Evolutionary conservation across 2,329 filamentous ascomycete genomes (phyloP), one percentile per base, ranked within the genome.

Genomic region (Trichophyton simii): DNA sequence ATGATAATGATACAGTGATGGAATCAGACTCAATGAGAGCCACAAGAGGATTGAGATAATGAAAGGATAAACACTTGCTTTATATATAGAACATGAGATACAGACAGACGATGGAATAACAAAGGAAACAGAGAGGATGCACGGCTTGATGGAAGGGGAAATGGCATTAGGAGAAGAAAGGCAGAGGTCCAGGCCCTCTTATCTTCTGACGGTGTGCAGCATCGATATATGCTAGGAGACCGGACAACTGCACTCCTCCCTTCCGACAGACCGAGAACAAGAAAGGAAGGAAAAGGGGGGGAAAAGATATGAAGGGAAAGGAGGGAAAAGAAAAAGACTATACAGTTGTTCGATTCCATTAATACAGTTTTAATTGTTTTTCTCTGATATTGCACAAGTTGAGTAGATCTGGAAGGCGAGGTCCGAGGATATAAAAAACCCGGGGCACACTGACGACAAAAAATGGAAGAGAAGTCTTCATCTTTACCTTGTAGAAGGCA

Each of bases 301-400:
- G 41, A 44, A 44, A 44, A 44, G 15, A 44, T 11, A 38, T 11
- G 3, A 58, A 58, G 31, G 13, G n/a, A 38, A 41, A 13, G n/a
- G 11, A 42, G 42, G 25, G 57, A 58, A 42, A 58, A 58, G 36
- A 44, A 36, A 44, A 6, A 58, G 18, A 25, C 41, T 58, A 50
- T 59, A 59, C 58, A 59, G 20, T 59, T 44, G 41, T 60, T 48
- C 38, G 42, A 54, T 60, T 60, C 59, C 46, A 60, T 54, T 60
- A 60, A 60, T 60, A 60, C 59, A 60, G 52, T 55, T 55, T 55
- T 55, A 55, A 55, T 55, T 48, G 34, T 54, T 60, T 52, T 42
- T 59, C 46, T 59, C 28, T 59, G 55, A 25, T 60, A 60, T 55
- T 54, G 59, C 59, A 60, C 59, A 60, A 60, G 50, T 46, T 54